Percentiles rank a stretch among this genome's conserved stretches.
These are phyloP conservation scores for Russula sp. DNA, from an alignment of 768 basidiomycete genomes.

Conservation along the genomic window DNA sequence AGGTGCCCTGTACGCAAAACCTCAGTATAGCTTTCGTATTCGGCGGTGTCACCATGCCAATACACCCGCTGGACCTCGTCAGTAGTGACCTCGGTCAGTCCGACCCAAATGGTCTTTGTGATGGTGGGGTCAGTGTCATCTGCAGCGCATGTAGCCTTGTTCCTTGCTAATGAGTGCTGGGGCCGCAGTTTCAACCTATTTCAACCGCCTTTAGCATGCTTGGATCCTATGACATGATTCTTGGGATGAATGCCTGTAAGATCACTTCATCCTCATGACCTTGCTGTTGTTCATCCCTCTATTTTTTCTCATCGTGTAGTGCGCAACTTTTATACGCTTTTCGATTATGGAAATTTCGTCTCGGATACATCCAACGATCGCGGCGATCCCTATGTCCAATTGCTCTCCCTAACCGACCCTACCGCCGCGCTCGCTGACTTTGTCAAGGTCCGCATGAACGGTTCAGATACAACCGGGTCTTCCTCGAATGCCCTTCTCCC, in stretches of 20 bases:
- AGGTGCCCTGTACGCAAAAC: constrained; percentile 68
- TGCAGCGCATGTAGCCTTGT: not conserved
- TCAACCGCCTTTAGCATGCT: constrained; percentile 74
- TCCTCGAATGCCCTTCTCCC: constrained; percentile 61
- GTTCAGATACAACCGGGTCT: constrained; percentile 54
- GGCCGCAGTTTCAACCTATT: constrained; percentile 72
- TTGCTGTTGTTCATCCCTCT: constrained; percentile 7
- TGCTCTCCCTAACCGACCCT: constrained; percentile 57
- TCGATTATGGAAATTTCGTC: constrained; percentile 72
- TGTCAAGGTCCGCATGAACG: constrained; percentile 56
- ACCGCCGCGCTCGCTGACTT: constrained; percentile 62
- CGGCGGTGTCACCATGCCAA: constrained; percentile 62
- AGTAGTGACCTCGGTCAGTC: constrained; percentile 52
- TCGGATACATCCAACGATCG: constrained; percentile 45
- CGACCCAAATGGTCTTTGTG: constrained; percentile 45
- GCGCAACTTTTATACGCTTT: constrained; percentile 68
- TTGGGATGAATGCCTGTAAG: constrained; percentile 79
- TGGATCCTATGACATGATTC: constrained; percentile 77
- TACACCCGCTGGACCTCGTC: constrained; percentile 71
- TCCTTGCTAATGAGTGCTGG: constrained; percentile 18
- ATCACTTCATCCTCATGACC: constrained; percentile 6
- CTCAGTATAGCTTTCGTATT: constrained; percentile 71
- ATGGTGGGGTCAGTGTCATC: constrained; percentile 56
- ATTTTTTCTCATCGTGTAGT: constrained; percentile 43
- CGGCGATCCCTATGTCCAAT: constrained; percentile 64